Evolutionary conservation across 805 yeast genomes (phyloP).

Genomic region (Candida fluviatilis): DNA sequence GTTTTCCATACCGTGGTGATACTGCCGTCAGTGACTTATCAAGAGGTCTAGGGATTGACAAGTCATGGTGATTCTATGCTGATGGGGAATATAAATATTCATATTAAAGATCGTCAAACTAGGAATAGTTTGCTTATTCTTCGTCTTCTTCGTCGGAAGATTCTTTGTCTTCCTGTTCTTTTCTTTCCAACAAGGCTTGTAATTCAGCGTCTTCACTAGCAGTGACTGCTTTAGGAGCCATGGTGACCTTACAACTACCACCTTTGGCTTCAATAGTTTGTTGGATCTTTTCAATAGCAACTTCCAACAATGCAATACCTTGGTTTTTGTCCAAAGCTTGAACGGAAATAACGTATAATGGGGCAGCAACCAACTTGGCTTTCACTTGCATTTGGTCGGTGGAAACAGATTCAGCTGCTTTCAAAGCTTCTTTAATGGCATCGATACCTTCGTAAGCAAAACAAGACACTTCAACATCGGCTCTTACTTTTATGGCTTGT

Average conservation of each 20-base stretch:
- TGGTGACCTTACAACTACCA: slow-evolving; percentile 86
- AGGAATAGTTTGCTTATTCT: slow-evolving; percentile 10
- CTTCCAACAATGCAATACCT: slow-evolving; percentile 75
- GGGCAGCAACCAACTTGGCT: slow-evolving; percentile 96
- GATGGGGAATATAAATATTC: neutral
- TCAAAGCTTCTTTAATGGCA: slow-evolving; percentile 87
- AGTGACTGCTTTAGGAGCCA: slow-evolving; percentile 99
- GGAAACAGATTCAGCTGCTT: slow-evolving; percentile 79
- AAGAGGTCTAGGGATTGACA: neutral
- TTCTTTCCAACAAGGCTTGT: slow-evolving; percentile 90
- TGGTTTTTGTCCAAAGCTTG: slow-evolving; percentile 88
- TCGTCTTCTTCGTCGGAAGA: slow-evolving; percentile 79
- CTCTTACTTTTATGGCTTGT: slow-evolving; percentile 95
- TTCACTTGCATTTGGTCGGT: slow-evolving; percentile 85
- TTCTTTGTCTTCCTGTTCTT: slow-evolving; percentile 83
- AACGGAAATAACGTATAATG: slow-evolving; percentile 88
- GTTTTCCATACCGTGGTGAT: neutral
- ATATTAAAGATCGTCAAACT: no score
- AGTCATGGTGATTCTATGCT: neutral
- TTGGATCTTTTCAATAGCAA: slow-evolving; percentile 75
- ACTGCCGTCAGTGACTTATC: neutral
- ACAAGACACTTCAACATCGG: slow-evolving; percentile 98
- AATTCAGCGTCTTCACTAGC: slow-evolving; percentile 98
- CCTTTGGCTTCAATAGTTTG: slow-evolving; percentile 67
- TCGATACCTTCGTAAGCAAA: slow-evolving; percentile 97